Base-by-base conservation (phyloP, 768 basidiomycete species). In the Kondoa subrosea region DNA sequence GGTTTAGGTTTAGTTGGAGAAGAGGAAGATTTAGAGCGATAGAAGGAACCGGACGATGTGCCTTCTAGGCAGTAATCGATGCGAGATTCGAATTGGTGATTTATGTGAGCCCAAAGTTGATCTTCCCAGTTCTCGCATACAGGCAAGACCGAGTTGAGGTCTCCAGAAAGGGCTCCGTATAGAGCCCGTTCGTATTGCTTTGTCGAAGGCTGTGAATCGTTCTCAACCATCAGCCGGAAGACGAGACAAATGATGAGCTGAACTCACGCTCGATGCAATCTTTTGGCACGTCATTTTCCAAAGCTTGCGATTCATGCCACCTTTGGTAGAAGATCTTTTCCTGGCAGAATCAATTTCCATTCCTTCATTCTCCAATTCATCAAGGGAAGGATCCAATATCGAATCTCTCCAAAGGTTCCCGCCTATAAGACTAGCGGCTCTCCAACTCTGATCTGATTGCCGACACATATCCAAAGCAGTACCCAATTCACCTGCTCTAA, bases 101-200 rank as follows among this genome's bases (percentile, higher is more conserved):
- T 85, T 64, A 91, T 80, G 68, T 88, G 86, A 0, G 88, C 89
- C 95, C 95, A 99, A 0, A 97, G 80, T 74, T 92, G 86, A 74
- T 99, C 95, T 74, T 92, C 88, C 92, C 93, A 97, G 26, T 88
- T 87, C 34, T 85, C 78, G 74, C 89, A 92, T 1, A 87, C 84
- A 0, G 85, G 81, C 70, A 87, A 85, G 1, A 80, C 76, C 82
- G 85, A 59, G 81, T 83, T 15, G 81, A 86, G 33, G 85, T 92
- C 30, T 81, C 79, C 79, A 3, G 77, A 85, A 4, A 99, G 82
- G 0, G 91, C 85, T 0, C 91, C 92, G 72, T 91, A 92, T 0
- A 97, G 79, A 0, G 85, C 82, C n/a, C 91, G 85, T 76, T 96
- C 91, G 50, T 85, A 80, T 16, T 83, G 80, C 0, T 86, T 79